Evolutionary conservation across 2,329 filamentous ascomycete species (phyloP).

Genomic region (Penicillium capsulatum): DNA sequence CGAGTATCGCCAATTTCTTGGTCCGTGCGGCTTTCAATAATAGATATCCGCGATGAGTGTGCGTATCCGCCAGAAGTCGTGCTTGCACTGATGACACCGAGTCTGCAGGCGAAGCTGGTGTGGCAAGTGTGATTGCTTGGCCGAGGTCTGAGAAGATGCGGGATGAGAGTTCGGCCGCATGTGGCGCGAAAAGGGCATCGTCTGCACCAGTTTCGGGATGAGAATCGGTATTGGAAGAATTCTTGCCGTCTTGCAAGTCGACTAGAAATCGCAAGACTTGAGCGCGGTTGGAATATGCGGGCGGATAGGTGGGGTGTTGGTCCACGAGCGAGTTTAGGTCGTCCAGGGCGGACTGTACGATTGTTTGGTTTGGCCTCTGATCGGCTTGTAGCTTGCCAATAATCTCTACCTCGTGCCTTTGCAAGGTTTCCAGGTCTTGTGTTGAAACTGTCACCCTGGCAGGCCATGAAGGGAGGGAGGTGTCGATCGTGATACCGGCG

Average conservation of each 20-base stretch:
- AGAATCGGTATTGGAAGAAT: neutral
- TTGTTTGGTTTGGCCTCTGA: conserved; percentile 15
- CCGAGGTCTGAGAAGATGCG: conserved; percentile 37
- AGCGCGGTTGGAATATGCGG: conserved; percentile 54
- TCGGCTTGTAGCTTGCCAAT: conserved; percentile 35
- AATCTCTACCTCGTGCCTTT: conserved; percentile 39
- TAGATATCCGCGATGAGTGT: conserved; percentile 52
- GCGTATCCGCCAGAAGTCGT: conserved; percentile 50
- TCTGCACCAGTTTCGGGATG: conserved; percentile 6
- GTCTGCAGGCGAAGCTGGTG: conserved; percentile 37
- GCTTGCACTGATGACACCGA: conserved; percentile 48
- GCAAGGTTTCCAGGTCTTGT: conserved; percentile 36
- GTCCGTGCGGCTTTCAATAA: conserved; percentile 37
- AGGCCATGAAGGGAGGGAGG: conserved; percentile 40
- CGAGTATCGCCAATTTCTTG: conserved; percentile 11
- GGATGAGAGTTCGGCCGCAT: conserved; percentile 19
- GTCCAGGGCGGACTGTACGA: conserved; percentile 32
- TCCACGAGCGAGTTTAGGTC: conserved; percentile 44
- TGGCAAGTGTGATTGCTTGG: conserved; percentile 45
- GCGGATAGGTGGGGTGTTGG: conserved; percentile 48
- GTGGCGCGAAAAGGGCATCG: conserved; percentile 24
- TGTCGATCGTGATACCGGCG: conserved; percentile 37
- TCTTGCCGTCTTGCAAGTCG: conserved; percentile 14
- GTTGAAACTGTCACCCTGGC: conserved; percentile 33
- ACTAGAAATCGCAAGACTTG: conserved; percentile 45